These are phyloP conservation scores for Chrysopogon serrulatus DNA, from an alignment of 176 grass and related monocot species.

Conservation along the genomic window DNA sequence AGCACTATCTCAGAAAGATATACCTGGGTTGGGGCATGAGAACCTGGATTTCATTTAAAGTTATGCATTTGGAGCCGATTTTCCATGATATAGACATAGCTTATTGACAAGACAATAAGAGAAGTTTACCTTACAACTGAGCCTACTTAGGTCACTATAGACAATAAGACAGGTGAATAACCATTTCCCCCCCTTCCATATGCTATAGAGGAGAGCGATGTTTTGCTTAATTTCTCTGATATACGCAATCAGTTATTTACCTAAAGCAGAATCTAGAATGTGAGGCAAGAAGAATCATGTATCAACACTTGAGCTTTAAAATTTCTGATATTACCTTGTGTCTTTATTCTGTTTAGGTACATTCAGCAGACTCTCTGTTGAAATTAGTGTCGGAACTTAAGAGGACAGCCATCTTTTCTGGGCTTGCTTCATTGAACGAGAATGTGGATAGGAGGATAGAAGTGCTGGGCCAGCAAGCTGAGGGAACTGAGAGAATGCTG, in stretches of 20 bases:
- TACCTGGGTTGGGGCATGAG: not conserved
- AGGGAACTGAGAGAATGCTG: constrained; percentile 70
- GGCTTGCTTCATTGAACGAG: constrained; percentile 81
- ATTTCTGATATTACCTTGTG: not conserved
- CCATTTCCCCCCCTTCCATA: not conserved
- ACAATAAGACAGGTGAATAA: not conserved
- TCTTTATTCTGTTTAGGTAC: constrained; percentile 47
- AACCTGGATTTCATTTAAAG: not conserved
- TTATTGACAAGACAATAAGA: not conserved
- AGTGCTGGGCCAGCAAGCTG: constrained; percentile 55
- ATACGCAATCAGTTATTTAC: not conserved
- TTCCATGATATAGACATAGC: not conserved
- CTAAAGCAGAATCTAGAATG: not conserved
- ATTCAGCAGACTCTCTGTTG: constrained; percentile 76
- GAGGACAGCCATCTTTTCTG: constrained; percentile 92
- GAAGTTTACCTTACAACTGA: not conserved
- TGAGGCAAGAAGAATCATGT: not conserved
- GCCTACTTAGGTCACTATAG: not conserved
- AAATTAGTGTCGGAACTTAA: constrained; percentile 91
- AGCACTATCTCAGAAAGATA: not conserved
- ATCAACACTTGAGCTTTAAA: not conserved
- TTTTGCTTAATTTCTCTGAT: not conserved
- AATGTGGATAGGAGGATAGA: constrained; percentile 80
- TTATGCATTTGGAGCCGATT: not conserved
- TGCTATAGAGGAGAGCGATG: not conserved